Percentiles rank a stretch among this genome's conserved stretches.
Evolutionary conservation across 768 basidiomycete genomes (phyloP).

Genomic region (Tubosaeta sp.): DNA sequence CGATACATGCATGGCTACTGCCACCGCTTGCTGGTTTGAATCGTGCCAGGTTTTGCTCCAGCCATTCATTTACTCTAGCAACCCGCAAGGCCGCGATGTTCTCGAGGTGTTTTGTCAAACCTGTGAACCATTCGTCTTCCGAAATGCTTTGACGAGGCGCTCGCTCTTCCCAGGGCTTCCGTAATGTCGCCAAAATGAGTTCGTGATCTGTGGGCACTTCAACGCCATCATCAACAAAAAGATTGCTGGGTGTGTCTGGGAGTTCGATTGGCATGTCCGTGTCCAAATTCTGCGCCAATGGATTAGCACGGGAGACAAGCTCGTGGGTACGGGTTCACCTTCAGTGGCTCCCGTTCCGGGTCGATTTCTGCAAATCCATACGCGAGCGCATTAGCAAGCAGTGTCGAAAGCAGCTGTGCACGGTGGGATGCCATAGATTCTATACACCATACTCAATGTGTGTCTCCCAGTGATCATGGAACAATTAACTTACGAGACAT

Average conservation of each 20-base stretch:
- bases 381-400: conserved; percentile 45
- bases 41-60: conserved; percentile 43
- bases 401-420: conserved; percentile 36
- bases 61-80: conserved; percentile 47
- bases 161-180: conserved; percentile 14
- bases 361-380: conserved; percentile 44
- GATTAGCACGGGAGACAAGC: neutral
- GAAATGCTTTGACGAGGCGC: conserved; percentile 15
- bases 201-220: conserved; percentile 18
- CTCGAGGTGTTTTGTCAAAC: conserved; percentile 37
- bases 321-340: conserved; percentile 30
- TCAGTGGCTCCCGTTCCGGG: conserved; percentile 49
- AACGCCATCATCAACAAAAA: conserved; percentile 29
- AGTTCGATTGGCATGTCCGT: conserved; percentile 38
- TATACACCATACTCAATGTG: conserved; percentile 11
- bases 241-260: conserved; percentile 33
- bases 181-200: conserved; percentile 9
- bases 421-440: conserved; percentile 48
- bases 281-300: conserved; percentile 44
- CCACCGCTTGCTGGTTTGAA: conserved; percentile 32
- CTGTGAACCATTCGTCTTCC: conserved; percentile 36
- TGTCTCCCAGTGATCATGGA: neutral
- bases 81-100: conserved; percentile 40
- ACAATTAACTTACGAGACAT: conserved; percentile 45
- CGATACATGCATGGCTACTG: conserved; percentile 39